Evolutionary conservation across 2,329 filamentous ascomycete genomes (phyloP).

Genomic region (Paracamarosporium sp.): DNA sequence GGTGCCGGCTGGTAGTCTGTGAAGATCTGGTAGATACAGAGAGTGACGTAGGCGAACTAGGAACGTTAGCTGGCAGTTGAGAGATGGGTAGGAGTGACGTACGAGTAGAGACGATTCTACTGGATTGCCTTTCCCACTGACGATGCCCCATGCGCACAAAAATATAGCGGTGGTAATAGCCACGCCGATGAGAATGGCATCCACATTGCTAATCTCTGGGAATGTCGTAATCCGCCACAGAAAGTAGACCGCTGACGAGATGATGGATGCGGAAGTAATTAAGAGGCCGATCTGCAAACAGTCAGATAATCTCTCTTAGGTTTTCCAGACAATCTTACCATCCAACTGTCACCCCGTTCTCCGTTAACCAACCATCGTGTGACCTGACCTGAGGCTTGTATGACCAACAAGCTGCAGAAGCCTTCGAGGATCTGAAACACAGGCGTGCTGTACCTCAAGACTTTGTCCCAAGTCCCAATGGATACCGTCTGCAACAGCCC

Average conservation of each 20-base stretch:
- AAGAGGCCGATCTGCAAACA: slow-evolving; percentile 79
- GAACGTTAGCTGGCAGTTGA: slow-evolving; percentile 11
- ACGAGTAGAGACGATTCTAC: slow-evolving; percentile 88
- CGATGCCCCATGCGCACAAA: slow-evolving; percentile 91
- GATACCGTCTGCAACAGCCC: slow-evolving; percentile 81
- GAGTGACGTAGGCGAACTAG: slow-evolving; percentile 91
- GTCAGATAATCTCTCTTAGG: slow-evolving; percentile 39
- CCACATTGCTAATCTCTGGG: slow-evolving; percentile 88
- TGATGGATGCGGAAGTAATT: slow-evolving; percentile 85
- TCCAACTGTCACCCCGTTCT: slow-evolving; percentile 93
- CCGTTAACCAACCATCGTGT: slow-evolving; percentile 94
- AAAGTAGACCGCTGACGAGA: slow-evolving; percentile 94
- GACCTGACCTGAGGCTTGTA: slow-evolving; percentile 92
- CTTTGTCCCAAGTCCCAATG: slow-evolving; percentile 87
- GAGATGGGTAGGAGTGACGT: slow-evolving; percentile 19
- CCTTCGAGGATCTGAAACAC: slow-evolving; percentile 94
- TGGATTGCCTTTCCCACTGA: slow-evolving; percentile 90
- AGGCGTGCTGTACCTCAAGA: slow-evolving; percentile 88
- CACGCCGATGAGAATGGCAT: slow-evolving; percentile 90
- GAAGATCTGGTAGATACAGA: slow-evolving; percentile 99
- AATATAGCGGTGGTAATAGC: slow-evolving; percentile 93
- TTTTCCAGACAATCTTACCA: slow-evolving; percentile 65
- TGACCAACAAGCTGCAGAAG: slow-evolving; percentile 94
- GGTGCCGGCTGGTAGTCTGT: slow-evolving; percentile 92
- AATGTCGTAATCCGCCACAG: slow-evolving; percentile 94